Percentiles rank a stretch among this genome's conserved stretches.
Conservation (phyloP, 352 stramenopile genomes). For the Phytopythium montanum region DNA sequence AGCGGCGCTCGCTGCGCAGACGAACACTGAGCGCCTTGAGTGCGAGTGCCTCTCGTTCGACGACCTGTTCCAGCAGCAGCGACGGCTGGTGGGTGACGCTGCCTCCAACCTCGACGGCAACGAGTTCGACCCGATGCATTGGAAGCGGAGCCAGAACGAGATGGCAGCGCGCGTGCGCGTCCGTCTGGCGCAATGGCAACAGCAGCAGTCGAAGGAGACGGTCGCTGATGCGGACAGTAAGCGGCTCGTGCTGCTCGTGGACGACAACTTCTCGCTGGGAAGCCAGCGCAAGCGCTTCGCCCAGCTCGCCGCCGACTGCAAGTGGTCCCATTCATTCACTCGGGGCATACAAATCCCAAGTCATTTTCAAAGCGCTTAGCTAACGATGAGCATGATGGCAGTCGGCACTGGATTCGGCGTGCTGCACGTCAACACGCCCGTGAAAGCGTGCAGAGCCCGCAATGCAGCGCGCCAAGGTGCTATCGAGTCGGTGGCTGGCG, state of each 20-base stretch:
- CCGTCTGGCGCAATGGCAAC: constrained; percentile 10
- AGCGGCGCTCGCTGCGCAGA: constrained; percentile 16
- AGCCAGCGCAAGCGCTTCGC: constrained; percentile 71
- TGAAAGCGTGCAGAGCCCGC: constrained; percentile 27
- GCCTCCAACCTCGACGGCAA: too few species aligned
- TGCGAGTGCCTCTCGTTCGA: constrained; percentile 58
- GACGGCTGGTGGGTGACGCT: background rate
- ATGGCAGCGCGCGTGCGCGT: constrained; percentile 33
- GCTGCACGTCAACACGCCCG: constrained; percentile 28
- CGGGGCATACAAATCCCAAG: background rate
- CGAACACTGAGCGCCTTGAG: background rate
- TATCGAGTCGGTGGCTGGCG: background rate
- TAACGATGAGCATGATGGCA: constrained; percentile 10
- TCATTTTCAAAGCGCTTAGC: background rate
- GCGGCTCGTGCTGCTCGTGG: constrained; percentile 47
- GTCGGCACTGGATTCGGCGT: constrained; percentile 43
- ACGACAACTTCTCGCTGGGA: constrained; percentile 71
- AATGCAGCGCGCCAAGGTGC: constrained; percentile 29
- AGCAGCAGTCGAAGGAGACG: background rate
- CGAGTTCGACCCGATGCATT: constrained; percentile 43
- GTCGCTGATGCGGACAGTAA: background rate
- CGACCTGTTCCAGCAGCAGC: constrained; percentile 36
- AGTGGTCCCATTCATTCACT: background rate
- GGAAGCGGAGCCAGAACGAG: constrained; percentile 46
- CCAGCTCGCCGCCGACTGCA: constrained; percentile 46